Conservation (phyloP, 257 asterid species). For the Solanum tarapatanum region DNA sequence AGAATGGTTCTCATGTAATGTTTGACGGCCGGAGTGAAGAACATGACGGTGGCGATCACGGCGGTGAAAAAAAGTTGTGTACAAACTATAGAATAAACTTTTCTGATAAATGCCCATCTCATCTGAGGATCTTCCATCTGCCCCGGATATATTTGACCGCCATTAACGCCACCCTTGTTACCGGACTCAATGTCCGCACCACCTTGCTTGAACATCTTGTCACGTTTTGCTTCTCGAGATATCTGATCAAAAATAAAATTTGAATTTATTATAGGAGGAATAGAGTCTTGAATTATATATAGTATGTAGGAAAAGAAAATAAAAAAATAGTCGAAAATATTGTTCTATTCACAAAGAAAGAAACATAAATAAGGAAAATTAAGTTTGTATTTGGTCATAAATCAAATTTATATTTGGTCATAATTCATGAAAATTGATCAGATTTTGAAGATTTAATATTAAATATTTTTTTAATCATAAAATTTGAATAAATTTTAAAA, state of each 20-base stretch:
- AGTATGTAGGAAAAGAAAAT: background rate
- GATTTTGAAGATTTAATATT: background rate
- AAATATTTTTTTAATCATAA: background rate
- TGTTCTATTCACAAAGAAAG: background rate
- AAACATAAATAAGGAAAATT: background rate
- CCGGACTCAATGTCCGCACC: constrained; percentile 37
- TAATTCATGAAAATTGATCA: background rate
- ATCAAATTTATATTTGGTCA: background rate
- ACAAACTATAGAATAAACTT: constrained; percentile 55
- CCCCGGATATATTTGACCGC: constrained; percentile 32
- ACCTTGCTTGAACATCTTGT: background rate
- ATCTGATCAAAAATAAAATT: background rate
- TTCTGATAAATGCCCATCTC: constrained; percentile 73
- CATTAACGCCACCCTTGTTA: constrained; percentile 5
- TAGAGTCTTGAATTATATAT: background rate
- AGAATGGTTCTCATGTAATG: constrained; percentile 15
- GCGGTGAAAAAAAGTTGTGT: constrained; percentile 39
- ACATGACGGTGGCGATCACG: constrained; percentile 34
- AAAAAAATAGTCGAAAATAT: too few relatives aligned
- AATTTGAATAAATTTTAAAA: background rate
- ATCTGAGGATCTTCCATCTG: constrained; percentile 44
- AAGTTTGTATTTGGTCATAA: background rate
- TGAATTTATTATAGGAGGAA: background rate
- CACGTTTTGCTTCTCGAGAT: background rate
- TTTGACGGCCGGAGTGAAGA: constrained; percentile 21